These are phyloP conservation scores for Typha latifolia DNA, from an alignment of 176 grass and related monocot species.

Conservation along the genomic window DNA sequence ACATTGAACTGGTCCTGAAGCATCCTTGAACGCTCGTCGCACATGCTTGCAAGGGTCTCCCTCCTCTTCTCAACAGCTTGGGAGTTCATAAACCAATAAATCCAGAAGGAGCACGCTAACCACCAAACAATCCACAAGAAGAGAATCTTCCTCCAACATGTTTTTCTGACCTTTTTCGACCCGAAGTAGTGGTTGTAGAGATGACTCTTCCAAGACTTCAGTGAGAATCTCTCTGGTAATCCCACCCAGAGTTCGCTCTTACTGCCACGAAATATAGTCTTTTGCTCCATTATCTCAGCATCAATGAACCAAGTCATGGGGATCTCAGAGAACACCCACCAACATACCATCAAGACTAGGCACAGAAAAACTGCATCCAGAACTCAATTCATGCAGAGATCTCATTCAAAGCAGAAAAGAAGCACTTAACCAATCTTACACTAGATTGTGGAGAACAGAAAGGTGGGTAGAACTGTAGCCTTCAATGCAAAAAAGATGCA, in stretches of 20 bases:
- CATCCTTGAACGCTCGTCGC: slow-evolving; percentile 90
- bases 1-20: slow-evolving; percentile 99
- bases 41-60: slow-evolving; percentile 78
- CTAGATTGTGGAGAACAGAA: slow-evolving; percentile 5
- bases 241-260: slow-evolving; percentile 27
- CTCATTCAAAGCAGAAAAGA: no score
- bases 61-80: slow-evolving; percentile 42
- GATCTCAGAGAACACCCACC: slow-evolving; percentile 10
- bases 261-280: slow-evolving; percentile 16
- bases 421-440: no score
- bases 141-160: slow-evolving; percentile 35
- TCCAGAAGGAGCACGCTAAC: not conserved
- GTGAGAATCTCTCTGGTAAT: slow-evolving; percentile 44
- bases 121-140: slow-evolving; percentile 36
- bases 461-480: not conserved
- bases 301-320: slow-evolving; percentile 50
- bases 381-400: no score
- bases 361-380: not conserved
- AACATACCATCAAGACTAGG: slow-evolving; percentile 1
- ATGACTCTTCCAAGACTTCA: slow-evolving; percentile 36
- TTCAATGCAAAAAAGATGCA: slow-evolving; percentile 4
- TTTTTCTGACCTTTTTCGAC: slow-evolving; percentile 28
- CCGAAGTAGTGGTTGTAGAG: slow-evolving; percentile 41
- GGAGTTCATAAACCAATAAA: slow-evolving; percentile 27
- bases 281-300: slow-evolving; percentile 45